A percentile compares a stretch with the other conserved stretches of the same genome.
These are phyloP conservation scores for Lepiota brunneoincarnata DNA, from an alignment of 768 basidiomycete species.

Conservation along the genomic window DNA sequence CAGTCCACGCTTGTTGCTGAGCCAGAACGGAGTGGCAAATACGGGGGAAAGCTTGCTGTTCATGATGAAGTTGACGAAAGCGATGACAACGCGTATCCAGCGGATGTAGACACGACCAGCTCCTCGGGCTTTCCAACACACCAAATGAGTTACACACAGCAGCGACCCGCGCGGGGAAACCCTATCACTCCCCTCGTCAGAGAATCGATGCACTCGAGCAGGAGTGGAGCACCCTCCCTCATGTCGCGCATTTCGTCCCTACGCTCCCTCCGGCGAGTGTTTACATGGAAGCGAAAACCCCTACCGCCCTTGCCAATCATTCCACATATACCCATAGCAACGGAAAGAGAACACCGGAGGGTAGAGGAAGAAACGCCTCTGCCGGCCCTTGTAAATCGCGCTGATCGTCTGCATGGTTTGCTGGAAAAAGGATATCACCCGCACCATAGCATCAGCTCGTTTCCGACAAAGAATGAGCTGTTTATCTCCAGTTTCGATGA, in stretches of 20 bases:
- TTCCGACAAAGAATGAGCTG: slow-evolving; percentile 18
- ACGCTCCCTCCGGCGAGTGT: slow-evolving; percentile 32
- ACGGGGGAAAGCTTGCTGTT: background rate
- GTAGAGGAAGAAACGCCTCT: slow-evolving; percentile 47
- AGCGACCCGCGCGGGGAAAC: background rate
- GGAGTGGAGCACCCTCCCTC: slow-evolving; percentile 48
- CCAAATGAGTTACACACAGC: background rate
- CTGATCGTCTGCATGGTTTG: slow-evolving; percentile 43
- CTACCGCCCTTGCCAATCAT: slow-evolving; percentile 58
- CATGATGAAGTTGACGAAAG: slow-evolving; percentile 1
- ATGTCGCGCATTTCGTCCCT: slow-evolving; percentile 46
- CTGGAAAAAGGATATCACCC: slow-evolving; percentile 54
- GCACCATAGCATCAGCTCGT: slow-evolving; percentile 38
- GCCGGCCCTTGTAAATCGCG: slow-evolving; percentile 51
- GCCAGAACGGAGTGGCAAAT: background rate
- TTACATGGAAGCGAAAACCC: slow-evolving; percentile 51
- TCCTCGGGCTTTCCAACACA: background rate
- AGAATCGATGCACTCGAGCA: slow-evolving; percentile 43
- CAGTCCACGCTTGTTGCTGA: slow-evolving; percentile 1
- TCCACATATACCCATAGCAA: slow-evolving; percentile 40
- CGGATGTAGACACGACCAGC: background rate
- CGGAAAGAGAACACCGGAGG: slow-evolving; percentile 38
- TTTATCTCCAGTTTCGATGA: slow-evolving; percentile 21
- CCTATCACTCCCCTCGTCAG: slow-evolving; percentile 20
- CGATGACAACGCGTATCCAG: background rate